Evolutionary conservation across 2,329 filamentous ascomycete genomes (phyloP).

Genomic region (Plenodomus lindquistii): DNA sequence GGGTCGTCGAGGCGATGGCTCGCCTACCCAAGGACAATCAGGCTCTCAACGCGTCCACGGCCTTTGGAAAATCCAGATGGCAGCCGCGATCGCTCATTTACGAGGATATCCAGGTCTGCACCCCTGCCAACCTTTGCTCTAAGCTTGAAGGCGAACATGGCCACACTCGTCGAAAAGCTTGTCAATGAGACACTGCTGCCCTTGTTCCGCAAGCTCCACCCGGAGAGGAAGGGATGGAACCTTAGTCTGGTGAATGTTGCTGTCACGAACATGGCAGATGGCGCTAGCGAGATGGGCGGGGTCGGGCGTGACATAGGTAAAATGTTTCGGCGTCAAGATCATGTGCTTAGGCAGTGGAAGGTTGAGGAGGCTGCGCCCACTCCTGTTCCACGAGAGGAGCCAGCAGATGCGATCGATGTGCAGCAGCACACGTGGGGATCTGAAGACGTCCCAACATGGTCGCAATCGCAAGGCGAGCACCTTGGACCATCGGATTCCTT

Average conservation of each 20-base stretch:
- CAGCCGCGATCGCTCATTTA: constrained; percentile 62
- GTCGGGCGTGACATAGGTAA: constrained; percentile 73
- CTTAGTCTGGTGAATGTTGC: constrained; percentile 84
- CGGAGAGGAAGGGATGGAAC: constrained; percentile 73
- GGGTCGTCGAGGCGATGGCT: constrained; percentile 62
- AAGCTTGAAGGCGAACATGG: constrained; percentile 60
- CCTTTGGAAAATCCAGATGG: constrained; percentile 57
- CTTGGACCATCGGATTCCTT: constrained; percentile 20
- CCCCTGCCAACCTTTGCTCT: constrained; percentile 77
- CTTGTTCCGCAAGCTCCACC: constrained; percentile 75
- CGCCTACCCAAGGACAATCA: constrained; percentile 78
- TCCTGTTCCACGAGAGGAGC: constrained; percentile 12
- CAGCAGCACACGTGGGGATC: constrained; percentile 23
- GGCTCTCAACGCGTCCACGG: constrained; percentile 74
- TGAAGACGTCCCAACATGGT: constrained; percentile 36
- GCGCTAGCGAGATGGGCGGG: constrained; percentile 50
- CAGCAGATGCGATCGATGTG: background rate
- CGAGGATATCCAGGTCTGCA: constrained; percentile 74
- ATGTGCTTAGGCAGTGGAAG: constrained; percentile 68
- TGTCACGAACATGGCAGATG: constrained; percentile 76
- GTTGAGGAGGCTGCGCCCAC: constrained; percentile 53
- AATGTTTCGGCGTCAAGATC: constrained; percentile 81
- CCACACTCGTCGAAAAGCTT: constrained; percentile 67
- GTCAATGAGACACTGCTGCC: constrained; percentile 69
- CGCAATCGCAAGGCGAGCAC: constrained; percentile 20